Conservation (phyloP, 2,329 filamentous ascomycete genomes). For the Tolypocladium tropicale region DNA sequence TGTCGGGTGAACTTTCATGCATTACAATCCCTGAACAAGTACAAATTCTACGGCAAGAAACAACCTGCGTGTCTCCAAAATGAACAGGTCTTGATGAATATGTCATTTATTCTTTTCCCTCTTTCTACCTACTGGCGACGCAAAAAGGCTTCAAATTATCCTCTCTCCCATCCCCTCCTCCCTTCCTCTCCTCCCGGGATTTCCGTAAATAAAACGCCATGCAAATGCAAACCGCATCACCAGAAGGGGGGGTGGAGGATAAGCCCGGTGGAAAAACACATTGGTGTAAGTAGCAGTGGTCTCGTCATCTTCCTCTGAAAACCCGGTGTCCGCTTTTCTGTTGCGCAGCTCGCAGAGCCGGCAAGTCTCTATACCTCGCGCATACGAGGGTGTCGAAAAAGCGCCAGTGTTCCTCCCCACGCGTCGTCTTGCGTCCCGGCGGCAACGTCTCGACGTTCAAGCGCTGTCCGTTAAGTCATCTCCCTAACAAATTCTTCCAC, state of each 20-base stretch:
- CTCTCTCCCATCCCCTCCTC: constrained; percentile 10
- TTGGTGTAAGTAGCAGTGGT: background rate
- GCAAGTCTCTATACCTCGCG: background rate
- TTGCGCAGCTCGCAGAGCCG: background rate
- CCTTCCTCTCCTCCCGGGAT: constrained; percentile 12
- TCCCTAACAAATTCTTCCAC: background rate
- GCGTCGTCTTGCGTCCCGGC: background rate
- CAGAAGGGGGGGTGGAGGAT: constrained; percentile 11
- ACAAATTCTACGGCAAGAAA: background rate
- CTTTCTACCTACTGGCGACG: background rate
- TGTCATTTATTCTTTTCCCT: background rate
- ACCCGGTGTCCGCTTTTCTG: background rate
- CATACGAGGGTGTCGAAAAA: background rate
- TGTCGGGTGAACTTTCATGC: background rate
- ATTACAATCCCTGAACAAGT: background rate
- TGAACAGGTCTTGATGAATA: background rate
- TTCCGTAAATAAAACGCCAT: constrained; percentile 19
- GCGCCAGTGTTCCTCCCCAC: background rate
- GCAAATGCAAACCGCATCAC: constrained; percentile 30
- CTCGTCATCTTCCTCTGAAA: background rate
- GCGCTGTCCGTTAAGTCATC: background rate
- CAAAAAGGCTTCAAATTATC: background rate
- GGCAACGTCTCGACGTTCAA: background rate
- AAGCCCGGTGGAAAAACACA: constrained; percentile 11
- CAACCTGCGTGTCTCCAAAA: too few relatives aligned